Conservation (phyloP, 352 stramenopile species). For the Hyaloperonospora arabidopsidis region DNA sequence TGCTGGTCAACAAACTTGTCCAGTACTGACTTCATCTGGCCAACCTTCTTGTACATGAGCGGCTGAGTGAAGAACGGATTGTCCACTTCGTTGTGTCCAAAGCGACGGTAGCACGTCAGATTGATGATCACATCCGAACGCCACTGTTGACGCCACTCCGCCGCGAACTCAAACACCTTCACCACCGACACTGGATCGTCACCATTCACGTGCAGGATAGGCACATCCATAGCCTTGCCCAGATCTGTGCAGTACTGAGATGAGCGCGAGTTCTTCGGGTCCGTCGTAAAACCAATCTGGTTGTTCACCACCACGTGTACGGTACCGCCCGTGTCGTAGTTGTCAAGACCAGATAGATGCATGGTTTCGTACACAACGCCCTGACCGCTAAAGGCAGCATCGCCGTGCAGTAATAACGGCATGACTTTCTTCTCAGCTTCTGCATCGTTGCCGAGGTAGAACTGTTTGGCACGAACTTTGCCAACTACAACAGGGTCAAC, state of each 20-base stretch:
- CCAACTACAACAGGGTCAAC: slow-evolving; percentile 94
- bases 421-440: slow-evolving; percentile 87
- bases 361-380: slow-evolving; percentile 97
- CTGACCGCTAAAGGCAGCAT: slow-evolving; percentile 95
- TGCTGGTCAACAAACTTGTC: slow-evolving; percentile 83
- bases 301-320: slow-evolving; percentile 99
- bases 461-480: slow-evolving; percentile 94
- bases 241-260: slow-evolving; percentile 95
- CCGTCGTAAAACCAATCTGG: slow-evolving; percentile 95
- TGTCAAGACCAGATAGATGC: slow-evolving; percentile 88
- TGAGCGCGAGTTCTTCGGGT: slow-evolving; percentile 89
- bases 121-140: slow-evolving; percentile 95
- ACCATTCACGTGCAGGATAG: slow-evolving; percentile 89
- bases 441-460: slow-evolving; percentile 89
- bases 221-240: slow-evolving; percentile 94
- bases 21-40: slow-evolving; percentile 86
- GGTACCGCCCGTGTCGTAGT: slow-evolving; percentile 93
- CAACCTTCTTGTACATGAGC: slow-evolving; percentile 94
- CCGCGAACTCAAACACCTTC: slow-evolving; percentile 86
- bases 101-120: slow-evolving; percentile 95
- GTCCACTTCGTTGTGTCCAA: slow-evolving; percentile 98
- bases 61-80: slow-evolving; percentile 98
- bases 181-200: slow-evolving; percentile 90
- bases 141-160: slow-evolving; percentile 70
- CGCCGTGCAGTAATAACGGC: slow-evolving; percentile 93